Evolutionary conservation across 176 grass and related monocot genomes (phyloP), one percentile per base, ranked within the genome.

Genomic region (Alopecurus myosuroides): DNA sequence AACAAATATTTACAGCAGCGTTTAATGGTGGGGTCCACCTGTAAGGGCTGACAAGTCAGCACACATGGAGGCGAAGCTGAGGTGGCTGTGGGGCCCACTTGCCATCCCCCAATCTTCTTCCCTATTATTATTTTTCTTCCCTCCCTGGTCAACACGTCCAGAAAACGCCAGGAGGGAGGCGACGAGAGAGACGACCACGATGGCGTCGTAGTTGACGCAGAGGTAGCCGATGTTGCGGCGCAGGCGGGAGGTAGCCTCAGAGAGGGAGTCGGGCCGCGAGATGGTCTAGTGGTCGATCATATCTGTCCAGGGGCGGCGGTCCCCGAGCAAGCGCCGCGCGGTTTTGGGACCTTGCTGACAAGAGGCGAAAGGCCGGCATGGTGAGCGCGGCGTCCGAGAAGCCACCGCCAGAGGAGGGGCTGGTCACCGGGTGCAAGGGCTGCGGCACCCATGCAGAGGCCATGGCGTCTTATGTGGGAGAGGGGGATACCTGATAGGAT

Each of bases 141-240:
- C n/a, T n/a, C n/a, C n/a, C n/a, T n/a, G n/a, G n/a, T n/a, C n/a
- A n/a, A n/a, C n/a, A n/a, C n/a, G n/a, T n/a, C n/a, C n/a, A n/a
- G n/a, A n/a, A n/a, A n/a, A n/a, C 40, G 91, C 79, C 52, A 91
- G 73, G 65, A 96, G 93, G 79, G 93, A 98, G 20, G 88, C 78
- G 52, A 88, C 93, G 75, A 99, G 93, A 49, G 86, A 71, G 45
- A 85, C 44, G 39, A 89, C 91, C 61, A 96, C 85, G 23, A 99
- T 45, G 74, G 97, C 86, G 75, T 91, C 88, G 88, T 99, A 99
- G 91, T 99, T 96, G 77, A 99, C 88, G 77, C 97, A 91, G 84
- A 99, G 96, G 81, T 99, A 99, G 53, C 77, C 74, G 13, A 96
- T 70, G 81, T 99, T 99, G 81, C 92, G 94, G 61, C 91, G 91